Evolutionary conservation across 1,284 basidiomycete species (phyloP), one percentile per base, ranked within the genome.

Genomic region (Ceratobasidium papillatum): DNA sequence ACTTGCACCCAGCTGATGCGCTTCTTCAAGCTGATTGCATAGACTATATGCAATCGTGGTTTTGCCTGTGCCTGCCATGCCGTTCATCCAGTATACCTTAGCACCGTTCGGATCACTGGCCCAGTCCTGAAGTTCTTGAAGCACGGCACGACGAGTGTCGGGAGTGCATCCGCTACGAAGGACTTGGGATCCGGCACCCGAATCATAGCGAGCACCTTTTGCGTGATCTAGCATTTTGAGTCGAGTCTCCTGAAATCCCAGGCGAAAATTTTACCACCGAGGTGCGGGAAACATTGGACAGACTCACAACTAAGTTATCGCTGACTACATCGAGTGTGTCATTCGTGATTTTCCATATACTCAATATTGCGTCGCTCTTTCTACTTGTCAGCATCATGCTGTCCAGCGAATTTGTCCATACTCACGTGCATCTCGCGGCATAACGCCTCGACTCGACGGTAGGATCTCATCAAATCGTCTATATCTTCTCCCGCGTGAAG

Each of bases 31-130:
- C 30, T 25, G 11, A n/a, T n/a, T 22, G 47, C 47, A 52, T n/a
- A 68, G 56, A 36, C 49, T 68, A 32, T 51, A 68, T 38, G 65
- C 65, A 22, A 68, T 52, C n/a, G 65, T 68, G 1, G 65, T 68
- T 22, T 68, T 68, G 27, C 64, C 65, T n/a, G n/a, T n/a, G n/a
- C n/a, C n/a, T n/a, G n/a, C n/a, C n/a, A n/a, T n/a, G n/a, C n/a
- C n/a, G n/a, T n/a, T n/a, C n/a, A n/a, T n/a, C n/a, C n/a, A n/a
- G n/a, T n/a, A n/a, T n/a, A 69, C 38, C 9, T 56, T 38, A 9
- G 43, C 12, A 22, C 27, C 22, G 17, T 69, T 30, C 2, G 66
- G 66, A 11, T 41, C 38, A n/a, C 11, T 27, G 52, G 54, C 34
- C 66, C 66, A 69, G 17, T 45, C 25, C 3, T 58, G 17, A 14